Evolutionary conservation across 2,329 filamentous ascomycete species (phyloP), one percentile per base, ranked within the genome.

Genomic region (Rhexocercosporidium sp.): DNA sequence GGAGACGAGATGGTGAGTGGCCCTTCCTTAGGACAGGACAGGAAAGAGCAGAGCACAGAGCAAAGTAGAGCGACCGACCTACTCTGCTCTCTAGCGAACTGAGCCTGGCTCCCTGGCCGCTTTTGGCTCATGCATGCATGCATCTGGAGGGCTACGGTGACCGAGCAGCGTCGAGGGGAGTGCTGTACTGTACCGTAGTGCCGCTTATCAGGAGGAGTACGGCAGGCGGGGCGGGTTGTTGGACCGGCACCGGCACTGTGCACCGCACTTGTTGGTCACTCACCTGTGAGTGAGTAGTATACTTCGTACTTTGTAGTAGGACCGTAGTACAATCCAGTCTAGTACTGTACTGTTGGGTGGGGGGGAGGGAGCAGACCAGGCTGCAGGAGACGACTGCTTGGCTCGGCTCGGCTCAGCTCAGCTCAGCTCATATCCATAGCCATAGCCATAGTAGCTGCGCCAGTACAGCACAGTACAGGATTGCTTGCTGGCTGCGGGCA

Each of bases 1-100:
- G 49, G 61, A 44, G 47, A 63, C 16, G n/a, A 64, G 62, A 57
- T n/a, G 25, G 62, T 37, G 61, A 39, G 61, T 46, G 57, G 39
- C 56, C 57, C 53, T 57, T 57, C 53, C 53, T 57, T 31, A 60
- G 41, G 37, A 31, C 14, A 60, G 41, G 29, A 22, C 57, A 47
- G 44, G 18, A n/a, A n/a, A 25, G 44, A 20, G 20, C 44, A 47
- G 20, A 22, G 44, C 7, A 44, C 8, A 39, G 34, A 39, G 14
- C 8, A 14, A 39, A 14, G 8, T 8, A 44, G 39, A 47, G 44
- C 44, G n/a, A 47, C 20, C 41, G 3, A 44, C 16, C 44, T 47
- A 47, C n/a, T n/a, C n/a, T 47, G 11, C 18, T 20, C 34, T 37
- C 53, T 57, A 57, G 53, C 53, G 53, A 44, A 60, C 37, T 60